Percentiles rank a stretch among this genome's conserved stretches.
Evolutionary conservation across 805 yeast genomes (phyloP).

Genomic region (Peterozyma xylosa): DNA sequence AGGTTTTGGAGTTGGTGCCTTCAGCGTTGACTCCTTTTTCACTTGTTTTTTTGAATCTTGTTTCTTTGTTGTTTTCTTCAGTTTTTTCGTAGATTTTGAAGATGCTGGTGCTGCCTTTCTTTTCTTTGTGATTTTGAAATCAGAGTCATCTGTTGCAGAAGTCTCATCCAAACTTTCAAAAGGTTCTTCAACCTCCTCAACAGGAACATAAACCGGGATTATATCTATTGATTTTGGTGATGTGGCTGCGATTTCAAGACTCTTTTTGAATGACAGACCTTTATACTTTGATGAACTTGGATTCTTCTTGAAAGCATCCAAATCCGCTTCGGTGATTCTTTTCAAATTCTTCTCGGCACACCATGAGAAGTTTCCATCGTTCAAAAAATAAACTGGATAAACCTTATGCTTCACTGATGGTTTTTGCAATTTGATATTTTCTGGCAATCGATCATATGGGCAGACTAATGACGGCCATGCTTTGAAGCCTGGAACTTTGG

Average conservation of each 20-base stretch:
- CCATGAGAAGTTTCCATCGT: constrained; percentile 9
- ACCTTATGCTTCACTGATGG: constrained; percentile 4
- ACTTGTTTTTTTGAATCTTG: neutral
- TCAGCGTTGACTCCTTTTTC: neutral
- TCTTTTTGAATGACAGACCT: constrained; percentile 5
- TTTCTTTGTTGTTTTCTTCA: neutral
- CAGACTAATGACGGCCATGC: constrained; percentile 14
- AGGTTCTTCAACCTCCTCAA: constrained; percentile 11
- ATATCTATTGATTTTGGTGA: constrained; percentile 26
- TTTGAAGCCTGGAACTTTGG: constrained; percentile 11
- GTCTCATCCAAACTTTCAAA: constrained; percentile 19
- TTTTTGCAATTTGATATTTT: constrained; percentile 5
- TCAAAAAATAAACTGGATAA: constrained; percentile 7
- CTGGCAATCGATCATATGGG: constrained; percentile 9
- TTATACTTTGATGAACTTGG: constrained; percentile 1
- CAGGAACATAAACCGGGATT: constrained; percentile 14
- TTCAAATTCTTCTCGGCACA: constrained; percentile 6
- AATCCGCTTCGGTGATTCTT: neutral
- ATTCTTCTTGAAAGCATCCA: neutral
- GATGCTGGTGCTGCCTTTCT: neutral
- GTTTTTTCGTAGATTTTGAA: neutral
- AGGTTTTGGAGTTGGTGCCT: constrained; percentile 2
- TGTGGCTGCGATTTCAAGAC: constrained; percentile 8
- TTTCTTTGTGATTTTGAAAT: neutral
- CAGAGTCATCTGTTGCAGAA: neutral